Conservation (phyloP, 148 eudicot species). For the Vaccinium vitisidaea region DNA sequence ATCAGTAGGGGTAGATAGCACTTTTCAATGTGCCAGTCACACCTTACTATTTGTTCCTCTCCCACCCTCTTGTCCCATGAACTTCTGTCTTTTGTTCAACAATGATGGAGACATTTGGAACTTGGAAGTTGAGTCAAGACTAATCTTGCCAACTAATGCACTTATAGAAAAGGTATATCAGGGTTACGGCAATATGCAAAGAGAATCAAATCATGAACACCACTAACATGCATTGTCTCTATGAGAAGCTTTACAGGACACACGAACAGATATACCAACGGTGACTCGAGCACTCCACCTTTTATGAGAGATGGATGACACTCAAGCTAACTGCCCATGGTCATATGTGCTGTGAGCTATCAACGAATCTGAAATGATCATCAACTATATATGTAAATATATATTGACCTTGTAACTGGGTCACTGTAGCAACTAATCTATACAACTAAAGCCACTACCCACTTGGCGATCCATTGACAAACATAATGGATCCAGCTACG, state of each 20-base stretch:
- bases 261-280: not conserved
- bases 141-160: not conserved
- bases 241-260: not conserved
- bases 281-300: not conserved
- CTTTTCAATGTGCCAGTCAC: too few species aligned
- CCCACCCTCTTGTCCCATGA: not conserved
- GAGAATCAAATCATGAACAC: not conserved
- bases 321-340: not conserved
- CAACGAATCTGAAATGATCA: not conserved
- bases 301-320: not conserved
- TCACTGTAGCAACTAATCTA: not conserved
- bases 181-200: not conserved
- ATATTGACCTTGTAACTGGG: not conserved
- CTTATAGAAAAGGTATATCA: not conserved
- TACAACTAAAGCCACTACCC: not conserved
- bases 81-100: not conserved
- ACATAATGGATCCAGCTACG: not conserved
- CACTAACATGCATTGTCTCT: not conserved
- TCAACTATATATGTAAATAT: not conserved
- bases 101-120: not conserved
- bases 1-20: too few species aligned
- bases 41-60: too few species aligned
- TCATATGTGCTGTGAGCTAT: not conserved
- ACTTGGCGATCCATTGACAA: not conserved
- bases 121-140: not conserved